Conservation (phyloP, 192 early-diverging fungal genomes). For the Gamsiella multidivaricata region DNA sequence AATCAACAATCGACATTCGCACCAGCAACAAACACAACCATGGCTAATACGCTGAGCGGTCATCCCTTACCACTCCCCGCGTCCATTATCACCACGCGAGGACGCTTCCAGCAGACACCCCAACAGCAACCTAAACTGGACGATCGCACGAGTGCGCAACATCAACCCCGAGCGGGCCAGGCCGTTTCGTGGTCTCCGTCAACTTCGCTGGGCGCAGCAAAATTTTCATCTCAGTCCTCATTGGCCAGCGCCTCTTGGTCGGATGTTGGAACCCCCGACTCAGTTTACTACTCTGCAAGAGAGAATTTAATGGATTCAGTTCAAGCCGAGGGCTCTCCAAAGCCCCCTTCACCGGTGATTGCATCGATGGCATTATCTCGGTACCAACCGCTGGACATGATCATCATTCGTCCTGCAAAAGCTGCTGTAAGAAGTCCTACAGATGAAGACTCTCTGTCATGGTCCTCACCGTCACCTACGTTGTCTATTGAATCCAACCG, state of each 20-base stretch:
- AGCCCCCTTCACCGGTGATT: background rate
- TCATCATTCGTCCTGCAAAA: constrained; percentile 23
- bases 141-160: background rate
- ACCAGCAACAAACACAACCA: background rate
- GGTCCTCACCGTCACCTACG: background rate
- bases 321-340: background rate
- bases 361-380: background rate
- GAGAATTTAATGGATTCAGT: constrained; percentile 13
- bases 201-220: background rate
- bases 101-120: constrained; percentile 8
- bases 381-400: constrained; percentile 31
- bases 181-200: background rate
- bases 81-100: constrained; percentile 29
- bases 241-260: background rate
- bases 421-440: background rate
- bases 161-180: background rate
- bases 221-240: background rate
- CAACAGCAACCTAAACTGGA: background rate
- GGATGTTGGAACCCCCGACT: background rate
- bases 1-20: background rate
- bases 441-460: constrained; percentile 5
- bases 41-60: background rate
- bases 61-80: constrained; percentile 5
- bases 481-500: background rate
- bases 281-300: constrained; percentile 11